A percentile compares a stretch with the other conserved stretches of the same genome.
Conservation (phyloP, 345 rosid species). For the Melaleuca alternifolia region DNA sequence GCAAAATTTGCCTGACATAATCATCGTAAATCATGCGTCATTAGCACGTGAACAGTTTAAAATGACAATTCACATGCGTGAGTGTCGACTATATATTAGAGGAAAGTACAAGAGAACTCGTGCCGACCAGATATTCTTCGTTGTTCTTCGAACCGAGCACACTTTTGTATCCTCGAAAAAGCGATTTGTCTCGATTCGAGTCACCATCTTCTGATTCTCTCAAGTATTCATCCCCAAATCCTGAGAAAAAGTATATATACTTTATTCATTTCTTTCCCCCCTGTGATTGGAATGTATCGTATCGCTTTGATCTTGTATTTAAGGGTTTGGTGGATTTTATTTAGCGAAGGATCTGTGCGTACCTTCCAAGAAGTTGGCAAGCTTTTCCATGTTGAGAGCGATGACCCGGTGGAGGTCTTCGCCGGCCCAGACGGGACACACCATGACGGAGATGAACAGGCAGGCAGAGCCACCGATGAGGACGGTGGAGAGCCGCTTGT, state of each 20-base stretch:
- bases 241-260: conserved; percentile 7
- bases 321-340: neutral
- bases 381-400: conserved; percentile 39
- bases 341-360: neutral
- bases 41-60: neutral
- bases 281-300: neutral
- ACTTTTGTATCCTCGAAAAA: conserved; percentile 36
- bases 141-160: conserved; percentile 45
- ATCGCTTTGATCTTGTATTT: neutral
- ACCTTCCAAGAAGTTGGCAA: conserved; percentile 58
- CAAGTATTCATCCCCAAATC: conserved; percentile 48
- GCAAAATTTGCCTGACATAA: conserved; percentile 61
- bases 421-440: conserved; percentile 72
- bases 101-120: neutral
- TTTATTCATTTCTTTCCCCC: neutral
- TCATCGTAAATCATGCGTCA: neutral
- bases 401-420: conserved; percentile 48
- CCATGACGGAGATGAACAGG: conserved; percentile 29
- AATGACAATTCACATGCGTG: neutral
- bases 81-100: neutral
- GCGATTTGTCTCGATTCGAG: conserved; percentile 9
- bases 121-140: conserved; percentile 69
- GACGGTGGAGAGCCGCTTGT: conserved; percentile 50
- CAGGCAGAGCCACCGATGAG: conserved; percentile 48
- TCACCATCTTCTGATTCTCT: conserved; percentile 8